Evolutionary conservation across 192 early-diverging fungal genomes (phyloP).

Genomic region (Coemansia sp.): DNA sequence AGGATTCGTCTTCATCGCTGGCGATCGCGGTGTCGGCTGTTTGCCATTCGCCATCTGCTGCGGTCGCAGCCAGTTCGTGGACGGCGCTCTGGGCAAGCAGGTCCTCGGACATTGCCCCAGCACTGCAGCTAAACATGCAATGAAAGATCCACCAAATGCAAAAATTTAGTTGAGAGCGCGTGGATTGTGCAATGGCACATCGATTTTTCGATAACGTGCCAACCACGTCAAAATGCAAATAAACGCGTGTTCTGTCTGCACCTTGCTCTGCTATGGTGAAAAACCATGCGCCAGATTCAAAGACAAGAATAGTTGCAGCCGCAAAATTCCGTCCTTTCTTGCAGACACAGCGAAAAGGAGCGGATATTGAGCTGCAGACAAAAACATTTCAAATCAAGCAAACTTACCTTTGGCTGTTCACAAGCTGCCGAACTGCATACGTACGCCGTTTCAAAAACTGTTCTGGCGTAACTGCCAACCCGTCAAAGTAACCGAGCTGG

Average conservation of each 20-base stretch:
- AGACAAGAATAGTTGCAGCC: neutral
- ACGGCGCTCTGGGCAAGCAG: constrained; percentile 14
- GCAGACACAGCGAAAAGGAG: neutral
- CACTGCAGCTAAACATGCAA: constrained; percentile 17
- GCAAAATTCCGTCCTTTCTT: neutral
- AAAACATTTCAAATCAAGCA: neutral
- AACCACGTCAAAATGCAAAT: constrained; percentile 9
- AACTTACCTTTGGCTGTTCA: constrained; percentile 20
- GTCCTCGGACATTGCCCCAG: constrained; percentile 16
- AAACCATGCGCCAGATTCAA: too few relatives aligned
- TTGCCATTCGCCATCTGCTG: neutral
- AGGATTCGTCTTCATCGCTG: constrained; percentile 43
- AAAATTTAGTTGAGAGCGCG: constrained; percentile 2
- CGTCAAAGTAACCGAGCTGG: constrained; percentile 13
- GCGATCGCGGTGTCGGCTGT: constrained; percentile 4
- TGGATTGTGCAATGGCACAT: constrained; percentile 10
- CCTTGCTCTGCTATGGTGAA: neutral
- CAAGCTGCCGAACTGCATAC: constrained; percentile 18
- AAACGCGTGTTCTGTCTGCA: constrained; percentile 4
- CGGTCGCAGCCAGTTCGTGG: constrained; percentile 10
- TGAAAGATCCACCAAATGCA: constrained; percentile 7
- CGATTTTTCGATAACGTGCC: constrained; percentile 8
- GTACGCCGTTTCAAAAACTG: constrained; percentile 3
- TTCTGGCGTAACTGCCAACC: constrained; percentile 6
- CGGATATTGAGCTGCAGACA: neutral